A percentile compares a stretch with the other conserved stretches of the same genome.
Evolutionary conservation across 805 yeast species (phyloP).

Genomic region (Alloascoidea africana): DNA sequence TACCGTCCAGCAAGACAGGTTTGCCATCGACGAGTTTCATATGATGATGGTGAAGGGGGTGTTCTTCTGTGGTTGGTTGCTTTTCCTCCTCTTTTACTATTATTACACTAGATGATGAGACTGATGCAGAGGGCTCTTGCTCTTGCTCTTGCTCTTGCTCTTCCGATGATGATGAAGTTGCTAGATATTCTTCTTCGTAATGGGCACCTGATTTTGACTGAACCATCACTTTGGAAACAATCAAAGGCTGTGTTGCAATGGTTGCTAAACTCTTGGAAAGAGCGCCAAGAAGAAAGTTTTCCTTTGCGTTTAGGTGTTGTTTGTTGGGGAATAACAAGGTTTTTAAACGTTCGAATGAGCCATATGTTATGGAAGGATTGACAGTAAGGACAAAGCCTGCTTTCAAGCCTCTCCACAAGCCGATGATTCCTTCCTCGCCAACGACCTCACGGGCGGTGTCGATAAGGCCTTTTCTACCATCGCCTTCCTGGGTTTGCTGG

Average conservation of each 20-base stretch:
- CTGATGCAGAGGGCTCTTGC: too few relatives aligned
- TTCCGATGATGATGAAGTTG: too few relatives aligned
- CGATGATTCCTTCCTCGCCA: conserved; percentile 47
- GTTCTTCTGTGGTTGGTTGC: too few relatives aligned
- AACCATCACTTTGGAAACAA: conserved; percentile 70
- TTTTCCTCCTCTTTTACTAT: too few relatives aligned
- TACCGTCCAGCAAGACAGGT: too few relatives aligned
- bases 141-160: too few relatives aligned
- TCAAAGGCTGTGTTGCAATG: conserved; percentile 67
- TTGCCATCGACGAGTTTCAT: too few relatives aligned
- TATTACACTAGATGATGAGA: too few relatives aligned
- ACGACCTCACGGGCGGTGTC: conserved; percentile 34
- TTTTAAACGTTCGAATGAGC: conserved; percentile 58
- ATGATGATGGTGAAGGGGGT: too few relatives aligned
- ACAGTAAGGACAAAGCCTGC: conserved; percentile 65
- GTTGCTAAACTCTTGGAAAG: conserved; percentile 72
- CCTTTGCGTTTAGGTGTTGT: conserved; percentile 35
- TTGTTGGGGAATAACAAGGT: conserved; percentile 27
- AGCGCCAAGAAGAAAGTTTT: conserved; percentile 65
- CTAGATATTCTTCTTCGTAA: too few relatives aligned
- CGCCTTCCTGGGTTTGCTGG: conserved; percentile 23
- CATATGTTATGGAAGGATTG: conserved; percentile 81
- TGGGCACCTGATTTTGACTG: conserved; percentile 34
- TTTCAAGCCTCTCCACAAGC: conserved; percentile 75
- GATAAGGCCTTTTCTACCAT: conserved; percentile 17